Evolutionary conservation across 2,329 filamentous ascomycete genomes (phyloP), one percentile per base, ranked within the genome.

Genomic region (Colletotrichum abscissum): DNA sequence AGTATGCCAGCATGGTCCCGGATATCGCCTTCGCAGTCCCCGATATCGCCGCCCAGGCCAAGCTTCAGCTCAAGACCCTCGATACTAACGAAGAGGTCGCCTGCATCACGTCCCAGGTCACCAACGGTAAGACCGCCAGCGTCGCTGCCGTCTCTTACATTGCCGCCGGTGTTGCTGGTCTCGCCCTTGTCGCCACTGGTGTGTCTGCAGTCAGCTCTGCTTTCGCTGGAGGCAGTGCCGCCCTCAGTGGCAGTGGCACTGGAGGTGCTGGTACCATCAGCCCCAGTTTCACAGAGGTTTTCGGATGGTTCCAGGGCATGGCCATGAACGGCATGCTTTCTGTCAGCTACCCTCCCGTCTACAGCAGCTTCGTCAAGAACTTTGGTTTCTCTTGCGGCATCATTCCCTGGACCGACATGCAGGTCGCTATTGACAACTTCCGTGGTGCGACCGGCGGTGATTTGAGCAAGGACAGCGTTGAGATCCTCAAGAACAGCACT

Each of bases 251-350:
- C 68, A 86, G 87, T 72, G 88, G 88, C 59, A 85, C 85, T 24
- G 87, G 86, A 22, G 93, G 92, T 16, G 87, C 88, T 14, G 87
- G 91, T 2, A 88, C 92, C 12, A 86, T 92, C 54, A 97, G 94
- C 77, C 97, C 97, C 30, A 94, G 92, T 66, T 98, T 98, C 81
- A 88, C 88, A 57, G 94, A 98, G 79, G 92, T 97, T 60, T 89
- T 98, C 76, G 92, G 92, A 74, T 97, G 94, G 90, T 98, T 98
- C 82, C 95, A 98, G 83, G 92, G 93, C 63, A 93, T 98, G 88
- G 95, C 97, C 33, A 93, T 97, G 86, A 98, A 97, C 82, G 95
- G 97, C 76, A 98, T 98, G 97, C 88, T 98, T 81, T 97, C 94
- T 73, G 95, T 97, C 78, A 90, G 92, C 78, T 95, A 98, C 77